Conservation (phyloP, 805 yeast species). For the Candida suzukii region DNA sequence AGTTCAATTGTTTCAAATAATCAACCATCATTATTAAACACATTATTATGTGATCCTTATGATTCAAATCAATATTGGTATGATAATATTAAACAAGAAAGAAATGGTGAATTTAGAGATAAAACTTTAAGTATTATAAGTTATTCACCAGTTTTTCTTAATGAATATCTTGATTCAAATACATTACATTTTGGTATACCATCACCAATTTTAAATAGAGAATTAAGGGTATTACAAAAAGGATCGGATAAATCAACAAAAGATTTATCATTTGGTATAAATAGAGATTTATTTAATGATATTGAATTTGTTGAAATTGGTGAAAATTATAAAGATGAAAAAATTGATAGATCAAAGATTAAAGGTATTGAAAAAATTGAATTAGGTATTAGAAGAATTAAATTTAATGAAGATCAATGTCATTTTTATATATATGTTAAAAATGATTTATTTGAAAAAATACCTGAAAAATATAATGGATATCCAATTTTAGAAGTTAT, state of each 20-base stretch:
- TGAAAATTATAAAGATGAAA: constrained; percentile 2
- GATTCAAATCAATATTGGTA: constrained; percentile 17
- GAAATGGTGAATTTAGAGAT: constrained; percentile 5
- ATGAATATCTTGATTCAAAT: background rate
- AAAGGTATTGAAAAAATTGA: constrained; percentile 5
- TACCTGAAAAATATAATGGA: constrained; percentile 11
- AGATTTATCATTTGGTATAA: constrained; percentile 4
- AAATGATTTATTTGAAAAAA: constrained; percentile 11
- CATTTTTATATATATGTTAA: constrained; percentile 25
- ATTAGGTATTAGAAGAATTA: background rate
- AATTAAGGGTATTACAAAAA: constrained; percentile 21
- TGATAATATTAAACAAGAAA: constrained; percentile 5
- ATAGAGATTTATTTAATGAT: constrained; percentile 20
- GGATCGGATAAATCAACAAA: constrained; percentile 16
- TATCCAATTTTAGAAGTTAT: constrained; percentile 20
- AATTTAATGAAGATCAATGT: constrained; percentile 7
- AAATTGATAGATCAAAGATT: background rate
- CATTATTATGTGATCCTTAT: constrained; percentile 23
- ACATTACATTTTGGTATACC: constrained; percentile 12
- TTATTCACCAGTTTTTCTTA: background rate
- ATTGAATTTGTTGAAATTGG: constrained; percentile 23
- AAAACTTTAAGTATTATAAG: constrained; percentile 1
- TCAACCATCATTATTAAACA: constrained; percentile 17
- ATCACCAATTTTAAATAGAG: constrained; percentile 23
- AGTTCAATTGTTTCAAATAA: constrained; percentile 3